phyloP scores from a whole-genome alignment of 1,139 yeast species.

The Lizanozyma gosingica region DNA sequence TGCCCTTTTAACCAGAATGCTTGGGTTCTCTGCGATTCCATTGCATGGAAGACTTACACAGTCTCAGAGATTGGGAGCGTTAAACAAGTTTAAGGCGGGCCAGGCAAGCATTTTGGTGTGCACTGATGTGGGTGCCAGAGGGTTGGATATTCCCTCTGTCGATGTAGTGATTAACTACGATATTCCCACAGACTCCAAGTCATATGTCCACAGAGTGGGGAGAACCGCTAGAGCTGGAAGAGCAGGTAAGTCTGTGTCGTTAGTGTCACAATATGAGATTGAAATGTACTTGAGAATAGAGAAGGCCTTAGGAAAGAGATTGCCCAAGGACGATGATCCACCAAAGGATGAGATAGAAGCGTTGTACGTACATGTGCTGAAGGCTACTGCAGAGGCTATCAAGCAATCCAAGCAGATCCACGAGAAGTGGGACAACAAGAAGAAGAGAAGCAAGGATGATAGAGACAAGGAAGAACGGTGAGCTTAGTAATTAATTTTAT shows the following conservation, averaged over 20 bases:
- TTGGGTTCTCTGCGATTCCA: slow-evolving; percentile 88
- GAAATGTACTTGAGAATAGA: slow-evolving; percentile 85
- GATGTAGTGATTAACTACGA: slow-evolving; percentile 91
- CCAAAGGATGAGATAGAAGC: slow-evolving; percentile 72
- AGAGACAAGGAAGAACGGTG: slow-evolving; percentile 40
- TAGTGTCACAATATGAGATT: slow-evolving; percentile 91
- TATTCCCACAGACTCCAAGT: slow-evolving; percentile 96
- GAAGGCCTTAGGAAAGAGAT: slow-evolving; percentile 68
- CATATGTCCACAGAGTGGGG: slow-evolving; percentile 95
- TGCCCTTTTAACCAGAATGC: slow-evolving; percentile 66
- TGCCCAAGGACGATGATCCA: slow-evolving; percentile 71
- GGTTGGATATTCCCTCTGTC: slow-evolving; percentile 91
- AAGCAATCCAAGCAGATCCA: slow-evolving; percentile 74
- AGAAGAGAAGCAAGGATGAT: slow-evolving; percentile 32
- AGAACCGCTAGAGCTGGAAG: slow-evolving; percentile 98
- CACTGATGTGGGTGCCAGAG: slow-evolving; percentile 97
- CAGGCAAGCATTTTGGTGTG: slow-evolving; percentile 78
- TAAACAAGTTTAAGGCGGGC: slow-evolving; percentile 87
- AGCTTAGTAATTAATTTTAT: neutral
- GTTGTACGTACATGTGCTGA: slow-evolving; percentile 80
- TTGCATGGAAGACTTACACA: slow-evolving; percentile 92
- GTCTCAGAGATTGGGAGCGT: slow-evolving; percentile 84
- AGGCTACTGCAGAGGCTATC: slow-evolving; percentile 86
- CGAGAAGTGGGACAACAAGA: slow-evolving; percentile 28
- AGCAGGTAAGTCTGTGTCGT: slow-evolving; percentile 83